Conservation (phyloP, 2,329 filamentous ascomycete genomes). For the Lasiodiplodia sp. region DNA sequence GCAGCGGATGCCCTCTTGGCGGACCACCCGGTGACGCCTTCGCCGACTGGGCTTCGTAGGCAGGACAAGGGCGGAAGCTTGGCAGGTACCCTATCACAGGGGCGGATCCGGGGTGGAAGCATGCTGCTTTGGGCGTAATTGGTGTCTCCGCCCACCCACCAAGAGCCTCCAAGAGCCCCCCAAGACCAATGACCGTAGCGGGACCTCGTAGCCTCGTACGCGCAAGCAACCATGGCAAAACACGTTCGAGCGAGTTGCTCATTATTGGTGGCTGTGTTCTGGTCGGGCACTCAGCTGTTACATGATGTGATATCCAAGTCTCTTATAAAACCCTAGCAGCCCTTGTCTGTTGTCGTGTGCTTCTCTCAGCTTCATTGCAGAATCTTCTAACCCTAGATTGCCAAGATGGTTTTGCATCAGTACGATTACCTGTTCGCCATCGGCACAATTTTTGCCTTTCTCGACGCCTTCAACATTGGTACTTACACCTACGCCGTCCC, state of each 20-base stretch:
- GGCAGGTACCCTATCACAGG: slow-evolving; percentile 3
- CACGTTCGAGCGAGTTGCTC: slow-evolving; percentile 1
- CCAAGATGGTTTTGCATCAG: slow-evolving; percentile 54
- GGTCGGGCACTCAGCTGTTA: slow-evolving; percentile 4
- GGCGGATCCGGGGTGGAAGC: not conserved
- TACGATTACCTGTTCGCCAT: slow-evolving; percentile 71
- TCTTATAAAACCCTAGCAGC: slow-evolving; percentile 11
- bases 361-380: not conserved
- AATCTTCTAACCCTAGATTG: not conserved
- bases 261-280: not conserved
- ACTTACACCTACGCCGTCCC: not conserved
- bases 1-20: slow-evolving; percentile 22
- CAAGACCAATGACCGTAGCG: not conserved
- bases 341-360: not conserved
- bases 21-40: slow-evolving; percentile 12
- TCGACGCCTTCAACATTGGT: slow-evolving; percentile 73
- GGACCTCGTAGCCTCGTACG: not conserved
- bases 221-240: slow-evolving; percentile 8
- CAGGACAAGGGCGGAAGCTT: slow-evolving; percentile 13
- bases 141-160: not conserved
- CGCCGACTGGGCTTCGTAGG: not conserved
- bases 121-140: slow-evolving; percentile 1
- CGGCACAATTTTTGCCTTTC: slow-evolving; percentile 69
- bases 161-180: slow-evolving; percentile 7
- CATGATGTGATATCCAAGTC: not conserved